Percentiles rank a stretch among this genome's conserved stretches.
phyloP scores from a whole-genome alignment of 192 early-diverging fungal genomes.

The Coemansia sp. region DNA sequence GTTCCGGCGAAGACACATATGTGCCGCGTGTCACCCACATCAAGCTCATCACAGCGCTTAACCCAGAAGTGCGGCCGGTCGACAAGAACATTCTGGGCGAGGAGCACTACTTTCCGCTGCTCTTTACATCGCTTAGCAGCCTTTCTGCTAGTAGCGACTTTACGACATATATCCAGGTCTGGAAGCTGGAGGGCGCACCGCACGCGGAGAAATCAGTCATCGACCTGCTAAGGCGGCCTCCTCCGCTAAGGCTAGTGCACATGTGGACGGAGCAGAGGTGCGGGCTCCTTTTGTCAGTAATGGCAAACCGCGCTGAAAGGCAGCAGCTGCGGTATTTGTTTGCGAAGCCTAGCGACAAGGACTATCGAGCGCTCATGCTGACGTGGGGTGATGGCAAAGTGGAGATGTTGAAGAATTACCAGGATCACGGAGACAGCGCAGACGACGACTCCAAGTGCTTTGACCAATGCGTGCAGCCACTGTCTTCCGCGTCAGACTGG shows the following conservation, averaged over 20 bases:
- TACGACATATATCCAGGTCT: conserved; percentile 46
- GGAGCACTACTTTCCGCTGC: conserved; percentile 46
- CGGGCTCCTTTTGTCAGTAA: conserved; percentile 44
- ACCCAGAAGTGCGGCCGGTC: conserved; percentile 44
- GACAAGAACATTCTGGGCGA: conserved; percentile 51
- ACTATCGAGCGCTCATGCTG: conserved; percentile 52
- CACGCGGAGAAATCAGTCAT: conserved; percentile 42
- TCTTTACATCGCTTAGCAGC: conserved; percentile 42
- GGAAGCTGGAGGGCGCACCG: conserved; percentile 45
- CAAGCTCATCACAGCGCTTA: conserved; percentile 52
- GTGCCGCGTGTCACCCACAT: conserved; percentile 39
- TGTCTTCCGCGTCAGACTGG: conserved; percentile 17
- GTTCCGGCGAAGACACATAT: conserved; percentile 8
- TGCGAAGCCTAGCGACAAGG: conserved; percentile 49
- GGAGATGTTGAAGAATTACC: conserved; percentile 53
- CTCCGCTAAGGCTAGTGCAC: conserved; percentile 36
- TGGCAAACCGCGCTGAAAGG: conserved; percentile 52
- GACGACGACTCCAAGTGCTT: conserved; percentile 17
- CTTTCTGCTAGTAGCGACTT: conserved; percentile 1
- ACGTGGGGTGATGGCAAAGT: conserved; percentile 51
- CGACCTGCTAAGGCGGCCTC: conserved; percentile 38
- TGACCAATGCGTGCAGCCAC: conserved; percentile 37
- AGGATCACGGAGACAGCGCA: conserved; percentile 15
- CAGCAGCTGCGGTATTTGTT: conserved; percentile 55
- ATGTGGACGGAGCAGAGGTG: conserved; percentile 44